Percentiles rank a stretch among this genome's conserved stretches.
Conservation (phyloP, 306 rosid genomes). For the Pterocarpus macrocarpus region DNA sequence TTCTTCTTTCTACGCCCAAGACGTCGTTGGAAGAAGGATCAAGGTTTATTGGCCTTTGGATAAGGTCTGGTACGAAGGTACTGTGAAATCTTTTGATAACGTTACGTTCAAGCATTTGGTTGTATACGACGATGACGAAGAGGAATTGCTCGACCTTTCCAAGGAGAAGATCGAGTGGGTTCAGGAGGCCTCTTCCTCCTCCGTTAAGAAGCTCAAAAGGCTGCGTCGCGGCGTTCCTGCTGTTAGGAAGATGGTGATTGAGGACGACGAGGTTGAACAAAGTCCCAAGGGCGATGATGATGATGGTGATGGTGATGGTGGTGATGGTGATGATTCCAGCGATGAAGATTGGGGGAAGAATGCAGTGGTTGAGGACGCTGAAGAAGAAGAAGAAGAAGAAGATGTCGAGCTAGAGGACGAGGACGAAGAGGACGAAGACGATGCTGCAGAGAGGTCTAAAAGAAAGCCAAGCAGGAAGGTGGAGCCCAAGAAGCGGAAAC, state of each 20-base stretch:
- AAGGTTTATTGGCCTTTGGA: slow-evolving; percentile 89
- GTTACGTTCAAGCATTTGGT: slow-evolving; percentile 64
- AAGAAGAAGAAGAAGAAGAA: slow-evolving; percentile 52
- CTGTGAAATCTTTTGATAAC: slow-evolving; percentile 62
- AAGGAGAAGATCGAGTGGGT: slow-evolving; percentile 80
- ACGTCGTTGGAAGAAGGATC: slow-evolving; percentile 72
- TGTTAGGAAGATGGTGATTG: slow-evolving; percentile 47
- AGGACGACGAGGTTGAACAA: slow-evolving; percentile 40
- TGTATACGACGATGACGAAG: slow-evolving; percentile 78
- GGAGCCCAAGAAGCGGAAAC: slow-evolving; percentile 62
- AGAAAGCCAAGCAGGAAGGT: slow-evolving; percentile 52
- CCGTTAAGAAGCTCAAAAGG: slow-evolving; percentile 53
- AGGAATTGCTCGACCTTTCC: slow-evolving; percentile 66
- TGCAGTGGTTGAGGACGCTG: slow-evolving; percentile 54
- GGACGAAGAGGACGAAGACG: slow-evolving; percentile 48
- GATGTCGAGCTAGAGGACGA: slow-evolving; percentile 59
- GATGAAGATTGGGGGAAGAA: slow-evolving; percentile 86
- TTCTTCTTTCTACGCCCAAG: slow-evolving; percentile 50
- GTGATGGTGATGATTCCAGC: slow-evolving; percentile 64
- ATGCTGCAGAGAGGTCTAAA: slow-evolving; percentile 42
- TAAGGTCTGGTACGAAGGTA: slow-evolving; percentile 83
- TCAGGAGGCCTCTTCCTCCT: slow-evolving; percentile 42
- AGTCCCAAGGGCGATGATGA: slow-evolving; percentile 44
- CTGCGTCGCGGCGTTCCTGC: slow-evolving; percentile 48
- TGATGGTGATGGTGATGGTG: slow-evolving; percentile 44